Evolutionary conservation across 495 filamentous ascomycete genomes (phyloP).

Genomic region (Neurospora sp.): DNA sequence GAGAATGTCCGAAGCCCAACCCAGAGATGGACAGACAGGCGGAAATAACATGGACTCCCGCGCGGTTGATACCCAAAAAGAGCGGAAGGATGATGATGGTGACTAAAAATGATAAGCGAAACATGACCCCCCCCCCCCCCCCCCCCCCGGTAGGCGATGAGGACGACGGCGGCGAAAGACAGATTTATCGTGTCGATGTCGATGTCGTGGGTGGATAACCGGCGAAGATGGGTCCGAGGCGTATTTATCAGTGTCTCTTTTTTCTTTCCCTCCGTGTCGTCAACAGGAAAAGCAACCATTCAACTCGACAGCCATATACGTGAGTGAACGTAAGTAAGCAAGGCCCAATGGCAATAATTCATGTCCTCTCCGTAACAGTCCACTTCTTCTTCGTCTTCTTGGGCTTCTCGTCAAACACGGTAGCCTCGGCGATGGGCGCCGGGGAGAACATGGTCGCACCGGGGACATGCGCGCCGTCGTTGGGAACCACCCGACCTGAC

Average conservation of each 20-base stretch:
- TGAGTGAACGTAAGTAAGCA: not conserved
- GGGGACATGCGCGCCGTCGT: slow-evolving; percentile 21
- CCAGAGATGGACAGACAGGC: not conserved
- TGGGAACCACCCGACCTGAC: slow-evolving; percentile 21
- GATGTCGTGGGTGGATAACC: not conserved
- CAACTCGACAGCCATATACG: not conserved
- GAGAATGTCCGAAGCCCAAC: not conserved
- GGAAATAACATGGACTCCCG: not conserved
- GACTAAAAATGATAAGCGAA: not conserved
- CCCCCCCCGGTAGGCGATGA: not conserved
- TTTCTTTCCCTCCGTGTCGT: not conserved
- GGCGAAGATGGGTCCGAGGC: too few species aligned
- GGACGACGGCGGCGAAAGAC: not conserved
- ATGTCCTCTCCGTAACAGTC: slow-evolving; percentile 26
- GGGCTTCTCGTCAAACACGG: slow-evolving; percentile 15
- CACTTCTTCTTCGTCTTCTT: slow-evolving; percentile 32
- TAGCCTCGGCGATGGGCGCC: slow-evolving; percentile 18
- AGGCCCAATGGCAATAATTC: slow-evolving; percentile 5
- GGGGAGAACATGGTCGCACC: slow-evolving; percentile 23
- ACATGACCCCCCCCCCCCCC: not conserved
- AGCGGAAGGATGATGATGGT: not conserved
- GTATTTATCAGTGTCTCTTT: not conserved
- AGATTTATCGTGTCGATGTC: not conserved
- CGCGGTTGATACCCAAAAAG: not conserved
- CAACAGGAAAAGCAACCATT: not conserved